Conservation (phyloP, 345 rosid genomes). For the Populus deltoides region DNA sequence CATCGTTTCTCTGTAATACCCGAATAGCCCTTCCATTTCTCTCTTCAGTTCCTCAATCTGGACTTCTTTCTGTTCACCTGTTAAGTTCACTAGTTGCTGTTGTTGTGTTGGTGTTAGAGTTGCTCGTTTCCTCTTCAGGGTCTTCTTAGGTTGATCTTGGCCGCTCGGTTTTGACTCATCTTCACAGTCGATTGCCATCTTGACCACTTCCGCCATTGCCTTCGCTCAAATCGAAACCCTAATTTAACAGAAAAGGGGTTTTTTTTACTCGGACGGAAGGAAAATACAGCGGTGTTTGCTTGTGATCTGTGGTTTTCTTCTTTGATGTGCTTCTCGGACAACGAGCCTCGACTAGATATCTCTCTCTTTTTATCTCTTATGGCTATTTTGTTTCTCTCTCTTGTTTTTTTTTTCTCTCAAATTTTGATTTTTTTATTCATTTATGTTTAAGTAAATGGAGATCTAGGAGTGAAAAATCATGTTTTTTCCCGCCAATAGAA, state of each 20-base stretch:
- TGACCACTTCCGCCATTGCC: background rate
- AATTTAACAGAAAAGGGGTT: background rate
- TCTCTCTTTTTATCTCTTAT: background rate
- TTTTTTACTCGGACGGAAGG: background rate
- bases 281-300: background rate
- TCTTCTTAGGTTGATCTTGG: constrained; percentile 32
- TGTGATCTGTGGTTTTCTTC: background rate
- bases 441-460: background rate
- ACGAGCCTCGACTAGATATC: background rate
- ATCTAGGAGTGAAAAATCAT: background rate
- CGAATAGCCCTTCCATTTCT: constrained; percentile 55
- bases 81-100: constrained; percentile 11
- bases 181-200: constrained; percentile 1
- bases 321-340: background rate
- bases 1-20: constrained; percentile 46
- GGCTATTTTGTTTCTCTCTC: background rate
- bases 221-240: background rate
- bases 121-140: constrained; percentile 62
- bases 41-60: constrained; percentile 38
- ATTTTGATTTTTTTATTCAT: background rate
- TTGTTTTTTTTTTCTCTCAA: no score
- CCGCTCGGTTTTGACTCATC: constrained; percentile 5
- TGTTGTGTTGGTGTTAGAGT: background rate
- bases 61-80: constrained; percentile 38
- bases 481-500: background rate